Percentiles rank a stretch among this genome's conserved stretches.
These are phyloP conservation scores for Tylopilus felleus DNA, from an alignment of 768 basidiomycete genomes.

Conservation along the genomic window DNA sequence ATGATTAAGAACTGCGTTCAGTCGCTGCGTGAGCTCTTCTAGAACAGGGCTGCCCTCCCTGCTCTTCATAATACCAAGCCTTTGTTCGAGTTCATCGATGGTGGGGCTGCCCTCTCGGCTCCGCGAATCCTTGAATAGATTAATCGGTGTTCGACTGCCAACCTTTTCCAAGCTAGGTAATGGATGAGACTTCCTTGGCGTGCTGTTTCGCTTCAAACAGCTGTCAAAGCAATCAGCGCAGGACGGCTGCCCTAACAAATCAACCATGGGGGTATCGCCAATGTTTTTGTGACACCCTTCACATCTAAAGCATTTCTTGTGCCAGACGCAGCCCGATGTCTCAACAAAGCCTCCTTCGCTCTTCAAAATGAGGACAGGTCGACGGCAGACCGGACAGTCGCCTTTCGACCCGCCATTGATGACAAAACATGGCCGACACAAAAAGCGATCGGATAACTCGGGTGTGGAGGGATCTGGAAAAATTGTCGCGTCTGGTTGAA, in stretches of 20 bases:
- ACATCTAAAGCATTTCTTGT: slow-evolving; percentile 78
- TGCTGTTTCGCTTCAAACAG: slow-evolving; percentile 57
- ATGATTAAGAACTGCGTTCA: slow-evolving; percentile 40
- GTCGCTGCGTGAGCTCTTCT: slow-evolving; percentile 47
- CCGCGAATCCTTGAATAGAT: slow-evolving; percentile 39
- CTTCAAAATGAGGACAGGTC: slow-evolving; percentile 71
- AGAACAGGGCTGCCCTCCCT: slow-evolving; percentile 54
- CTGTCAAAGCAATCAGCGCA: slow-evolving; percentile 80
- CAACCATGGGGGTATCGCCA: slow-evolving; percentile 74
- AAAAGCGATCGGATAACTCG: slow-evolving; percentile 45
- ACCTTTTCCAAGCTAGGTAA: slow-evolving; percentile 23
- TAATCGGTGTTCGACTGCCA: slow-evolving; percentile 42
- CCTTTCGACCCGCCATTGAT: slow-evolving; percentile 76
- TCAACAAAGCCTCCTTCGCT: slow-evolving; percentile 78
- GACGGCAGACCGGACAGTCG: slow-evolving; percentile 60
- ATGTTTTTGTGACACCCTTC: slow-evolving; percentile 70
- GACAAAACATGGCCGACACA: slow-evolving; percentile 73
- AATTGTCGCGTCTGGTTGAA: slow-evolving; percentile 81
- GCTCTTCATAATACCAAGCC: slow-evolving; percentile 52
- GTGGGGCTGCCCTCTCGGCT: slow-evolving; percentile 57
- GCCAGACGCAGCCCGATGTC: slow-evolving; percentile 69
- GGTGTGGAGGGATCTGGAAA: slow-evolving; percentile 62
- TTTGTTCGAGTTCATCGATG: slow-evolving; percentile 61
- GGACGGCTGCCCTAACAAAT: slow-evolving; percentile 76
- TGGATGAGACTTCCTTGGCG: slow-evolving; percentile 40